Base-by-base conservation (phyloP, 106 monocot species). In the Vanilla planifolia region DNA sequence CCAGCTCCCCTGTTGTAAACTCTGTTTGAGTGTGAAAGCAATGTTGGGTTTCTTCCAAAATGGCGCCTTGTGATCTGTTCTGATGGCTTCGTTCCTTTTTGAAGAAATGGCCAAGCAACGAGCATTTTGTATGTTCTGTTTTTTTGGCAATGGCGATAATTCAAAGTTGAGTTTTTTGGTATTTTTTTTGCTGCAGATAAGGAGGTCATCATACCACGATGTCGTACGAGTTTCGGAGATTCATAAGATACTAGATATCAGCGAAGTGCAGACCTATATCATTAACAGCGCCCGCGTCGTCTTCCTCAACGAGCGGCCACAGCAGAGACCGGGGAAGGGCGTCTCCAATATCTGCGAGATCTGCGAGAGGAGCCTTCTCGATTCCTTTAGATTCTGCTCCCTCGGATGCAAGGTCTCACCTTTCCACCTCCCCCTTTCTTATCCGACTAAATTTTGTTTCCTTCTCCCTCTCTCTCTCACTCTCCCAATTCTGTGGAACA, bases 241-340 rank as follows among this genome's bases (percentile, higher is more conserved):
- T 20, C 80, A 80, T 61, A 85, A 80, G 61, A 68, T 76, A 39
- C 46, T 85, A 7, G 76, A 85, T 64, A 80, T 85, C 55, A 65
- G 48, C 26, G 65, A 72, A 4, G 79, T 84, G 3, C 79, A 84
- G 47, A 84, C 84, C 5, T 79, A 84, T 51, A 72, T 79, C 59
- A 84, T 84, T 57, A 79, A 79, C 72, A 79, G 79, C 36, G 84
- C 84, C 24, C 58, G 75, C 8, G 74, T 84, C n/a, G 71, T 84
- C 40, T 84, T 84, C 71, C 71, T 84, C 28, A 84, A 84, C 40
- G 67, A 75, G 63, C 71, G 84, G 14, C 79, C 84, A 1, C 84
- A 84, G 71, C 60, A 71, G 0, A 47, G 84, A 26, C 79, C 75
- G 6, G 68, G 68, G 52, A 84, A 79, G 71, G 68, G 75, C 10